Conservation (phyloP, 768 basidiomycete species). For the Favolaschia claudopus region DNA sequence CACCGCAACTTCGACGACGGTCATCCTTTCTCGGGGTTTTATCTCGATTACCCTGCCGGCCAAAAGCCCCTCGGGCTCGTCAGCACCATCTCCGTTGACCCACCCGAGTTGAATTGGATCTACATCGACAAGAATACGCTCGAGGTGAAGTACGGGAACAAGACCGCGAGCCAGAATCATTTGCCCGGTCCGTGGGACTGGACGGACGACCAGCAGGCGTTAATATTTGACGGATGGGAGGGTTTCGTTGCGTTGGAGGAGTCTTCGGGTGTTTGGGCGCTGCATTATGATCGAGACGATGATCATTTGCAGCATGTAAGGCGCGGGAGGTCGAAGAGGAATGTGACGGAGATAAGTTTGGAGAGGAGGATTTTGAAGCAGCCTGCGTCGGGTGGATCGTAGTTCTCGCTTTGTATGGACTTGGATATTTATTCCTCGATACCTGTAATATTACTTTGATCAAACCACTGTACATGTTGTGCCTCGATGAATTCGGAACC, state of each 20-base stretch:
- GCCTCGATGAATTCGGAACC: no score
- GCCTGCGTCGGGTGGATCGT: neutral
- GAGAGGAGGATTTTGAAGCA: conserved; percentile 23
- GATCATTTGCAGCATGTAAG: conserved; percentile 28
- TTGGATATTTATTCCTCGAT: no score
- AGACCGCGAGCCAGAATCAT: conserved; percentile 34
- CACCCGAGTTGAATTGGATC: conserved; percentile 44
- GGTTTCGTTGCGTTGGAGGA: conserved; percentile 38
- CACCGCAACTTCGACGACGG: conserved; percentile 35
- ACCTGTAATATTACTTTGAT: no score
- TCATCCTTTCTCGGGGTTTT: conserved; percentile 41
- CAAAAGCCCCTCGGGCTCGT: conserved; percentile 36
- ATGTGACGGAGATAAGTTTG: no score
- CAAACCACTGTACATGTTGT: no score
- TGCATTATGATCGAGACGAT: conserved; percentile 36
- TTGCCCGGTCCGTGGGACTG: conserved; percentile 40
- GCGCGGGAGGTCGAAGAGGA: conserved; percentile 28
- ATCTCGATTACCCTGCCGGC: conserved; percentile 38
- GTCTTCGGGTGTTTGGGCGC: conserved; percentile 26
- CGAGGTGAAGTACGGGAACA: conserved; percentile 40
- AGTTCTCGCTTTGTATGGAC: no score
- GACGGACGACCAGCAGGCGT: conserved; percentile 32
- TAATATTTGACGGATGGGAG: conserved; percentile 36
- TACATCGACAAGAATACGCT: conserved; percentile 35
- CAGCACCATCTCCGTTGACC: conserved; percentile 39